Evolutionary conservation across 192 early-diverging fungal species (phyloP).

Genomic region (Thamnidium elegans): DNA sequence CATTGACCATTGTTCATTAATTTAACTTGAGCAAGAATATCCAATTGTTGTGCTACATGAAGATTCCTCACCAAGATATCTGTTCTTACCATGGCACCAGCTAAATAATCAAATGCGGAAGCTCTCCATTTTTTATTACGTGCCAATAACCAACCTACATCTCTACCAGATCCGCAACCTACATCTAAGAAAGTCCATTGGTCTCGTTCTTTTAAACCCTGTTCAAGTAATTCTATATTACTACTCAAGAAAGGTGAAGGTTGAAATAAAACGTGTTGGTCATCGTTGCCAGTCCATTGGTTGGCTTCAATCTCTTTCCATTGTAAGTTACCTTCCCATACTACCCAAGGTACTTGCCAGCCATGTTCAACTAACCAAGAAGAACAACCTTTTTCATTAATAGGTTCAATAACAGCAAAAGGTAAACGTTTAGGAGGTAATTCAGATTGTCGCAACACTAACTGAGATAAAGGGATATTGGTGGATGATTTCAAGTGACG

Average conservation of each 20-base stretch:
- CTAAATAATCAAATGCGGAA: conserved; percentile 27
- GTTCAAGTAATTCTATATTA: conserved; percentile 29
- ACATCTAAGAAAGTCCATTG: conserved; percentile 35
- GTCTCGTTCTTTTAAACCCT: neutral
- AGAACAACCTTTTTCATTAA: neutral
- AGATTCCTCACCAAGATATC: conserved; percentile 10
- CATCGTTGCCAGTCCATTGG: neutral
- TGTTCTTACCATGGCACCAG: conserved; percentile 24
- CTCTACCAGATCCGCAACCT: conserved; percentile 42
- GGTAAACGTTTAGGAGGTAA: conserved; percentile 38
- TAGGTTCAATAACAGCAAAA: conserved; percentile 39
- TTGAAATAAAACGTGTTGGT: conserved; percentile 29
- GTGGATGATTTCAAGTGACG: conserved; percentile 35
- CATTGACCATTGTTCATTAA: conserved; percentile 29
- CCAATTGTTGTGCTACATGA: conserved; percentile 12
- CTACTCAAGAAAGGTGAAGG: conserved; percentile 34
- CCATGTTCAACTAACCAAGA: conserved; percentile 30
- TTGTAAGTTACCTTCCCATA: conserved; percentile 19
- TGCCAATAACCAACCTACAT: conserved; percentile 33
- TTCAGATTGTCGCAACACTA: conserved; percentile 30
- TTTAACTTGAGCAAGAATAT: conserved; percentile 22
- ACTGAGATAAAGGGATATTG: conserved; percentile 33
- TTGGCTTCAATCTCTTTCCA: conserved; percentile 12
- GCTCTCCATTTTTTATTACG: conserved; percentile 29
- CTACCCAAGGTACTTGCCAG: conserved; percentile 35